Percentiles rank a stretch among this genome's conserved stretches.
phyloP scores from a whole-genome alignment of 2,329 filamentous ascomycete species.

The Macroventuria anomochaeta region DNA sequence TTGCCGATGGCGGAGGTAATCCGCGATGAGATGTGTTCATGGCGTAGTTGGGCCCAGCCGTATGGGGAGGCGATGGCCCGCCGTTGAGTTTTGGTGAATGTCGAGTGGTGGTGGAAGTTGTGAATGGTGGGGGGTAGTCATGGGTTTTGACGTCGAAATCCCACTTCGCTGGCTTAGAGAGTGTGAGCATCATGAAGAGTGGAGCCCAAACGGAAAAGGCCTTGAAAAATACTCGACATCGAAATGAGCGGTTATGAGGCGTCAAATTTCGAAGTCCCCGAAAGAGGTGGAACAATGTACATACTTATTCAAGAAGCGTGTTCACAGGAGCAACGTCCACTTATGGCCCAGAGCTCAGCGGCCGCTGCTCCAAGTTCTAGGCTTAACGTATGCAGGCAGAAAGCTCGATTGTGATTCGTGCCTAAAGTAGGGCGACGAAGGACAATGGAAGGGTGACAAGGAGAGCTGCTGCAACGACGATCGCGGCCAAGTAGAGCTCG shows the following conservation, averaged over 20 bases:
- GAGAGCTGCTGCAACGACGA: constrained; percentile 43
- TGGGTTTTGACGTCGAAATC: constrained; percentile 58
- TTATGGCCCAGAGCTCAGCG: constrained; percentile 43
- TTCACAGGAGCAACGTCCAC: constrained; percentile 46
- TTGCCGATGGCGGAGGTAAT: constrained; percentile 60
- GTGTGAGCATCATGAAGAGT: constrained; percentile 58
- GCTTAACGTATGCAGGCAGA: constrained; percentile 45
- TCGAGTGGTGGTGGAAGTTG: constrained; percentile 48
- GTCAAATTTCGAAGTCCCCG: constrained; percentile 38
- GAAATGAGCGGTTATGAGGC: constrained; percentile 41
- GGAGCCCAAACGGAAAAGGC: constrained; percentile 24
- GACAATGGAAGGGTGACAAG: constrained; percentile 37
- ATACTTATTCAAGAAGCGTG: constrained; percentile 47
- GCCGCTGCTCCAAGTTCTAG: constrained; percentile 43
- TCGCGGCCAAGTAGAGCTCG: constrained; percentile 46
- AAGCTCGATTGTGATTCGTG: constrained; percentile 44
- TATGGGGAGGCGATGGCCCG: constrained; percentile 50
- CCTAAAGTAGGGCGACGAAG: constrained; percentile 41
- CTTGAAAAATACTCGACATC: constrained; percentile 39
- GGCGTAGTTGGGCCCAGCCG: constrained; percentile 50
- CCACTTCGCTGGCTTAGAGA: constrained; percentile 56
- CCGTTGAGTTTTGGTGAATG: constrained; percentile 51
- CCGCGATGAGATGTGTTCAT: constrained; percentile 62
- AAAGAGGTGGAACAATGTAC: constrained; percentile 46
- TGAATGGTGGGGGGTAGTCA: constrained; percentile 56